Conservation (phyloP, 495 filamentous ascomycete species). For the Daldinia loculata region DNA sequence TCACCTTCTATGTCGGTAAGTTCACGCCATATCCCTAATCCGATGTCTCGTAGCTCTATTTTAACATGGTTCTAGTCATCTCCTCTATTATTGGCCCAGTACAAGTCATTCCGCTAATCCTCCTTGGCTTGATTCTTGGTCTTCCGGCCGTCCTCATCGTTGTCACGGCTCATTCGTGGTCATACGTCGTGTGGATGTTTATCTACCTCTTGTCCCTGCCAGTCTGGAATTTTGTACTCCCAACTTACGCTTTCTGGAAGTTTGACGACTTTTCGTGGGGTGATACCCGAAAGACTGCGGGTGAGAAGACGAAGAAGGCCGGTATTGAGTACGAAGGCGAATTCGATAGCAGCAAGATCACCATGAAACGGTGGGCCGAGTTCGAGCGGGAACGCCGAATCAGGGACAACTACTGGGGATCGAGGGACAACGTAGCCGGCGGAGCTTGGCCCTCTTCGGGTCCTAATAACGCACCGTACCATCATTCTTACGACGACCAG, state of each 20-base stretch:
- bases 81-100: constrained; percentile 84
- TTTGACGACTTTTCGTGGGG: constrained; percentile 99
- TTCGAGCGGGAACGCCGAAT: constrained; percentile 73
- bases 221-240: constrained; percentile 97
- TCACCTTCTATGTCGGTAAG: constrained; percentile 95
- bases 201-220: constrained; percentile 94
- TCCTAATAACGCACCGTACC: constrained; percentile 40
- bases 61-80: constrained; percentile 65
- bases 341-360: constrained; percentile 97
- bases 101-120: constrained; percentile 91
- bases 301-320: constrained; percentile 80
- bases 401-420: constrained; percentile 57
- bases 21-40: constrained; percentile 26
- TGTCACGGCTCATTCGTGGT: constrained; percentile 91
- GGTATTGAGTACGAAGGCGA: constrained; percentile 91
- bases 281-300: constrained; percentile 94
- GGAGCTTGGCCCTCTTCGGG: constrained; percentile 43
- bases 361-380: constrained; percentile 97
- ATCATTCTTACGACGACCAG: constrained; percentile 57
- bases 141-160: constrained; percentile 93
- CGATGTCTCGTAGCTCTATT: not conserved
- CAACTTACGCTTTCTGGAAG: constrained; percentile 97
- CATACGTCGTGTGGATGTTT: constrained; percentile 96
- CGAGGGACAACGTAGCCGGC: constrained; percentile 55
- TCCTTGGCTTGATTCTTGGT: constrained; percentile 91